phyloP scores from a whole-genome alignment of 441 rosid genomes.

The Erodium moschatum region DNA sequence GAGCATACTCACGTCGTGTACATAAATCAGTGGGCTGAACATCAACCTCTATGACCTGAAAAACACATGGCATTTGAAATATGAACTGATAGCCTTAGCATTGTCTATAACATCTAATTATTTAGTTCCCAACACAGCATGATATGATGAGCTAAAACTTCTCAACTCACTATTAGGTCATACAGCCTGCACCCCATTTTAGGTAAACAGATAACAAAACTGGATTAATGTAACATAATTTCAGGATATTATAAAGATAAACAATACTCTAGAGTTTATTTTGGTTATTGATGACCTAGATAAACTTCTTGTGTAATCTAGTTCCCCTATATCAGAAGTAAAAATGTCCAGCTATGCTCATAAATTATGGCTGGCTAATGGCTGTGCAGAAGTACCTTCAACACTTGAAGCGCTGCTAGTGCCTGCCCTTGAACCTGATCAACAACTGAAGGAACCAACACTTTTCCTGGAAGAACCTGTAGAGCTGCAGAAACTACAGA shows the following conservation, averaged over 20 bases:
- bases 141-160: too few relatives aligned
- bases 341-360: not conserved
- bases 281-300: not conserved
- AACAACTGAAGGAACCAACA: conserved; percentile 64
- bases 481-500: conserved; percentile 52
- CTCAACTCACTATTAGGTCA: too few relatives aligned
- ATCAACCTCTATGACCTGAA: conserved; percentile 79
- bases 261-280: not conserved
- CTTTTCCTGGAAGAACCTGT: conserved; percentile 62
- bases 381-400: conserved; percentile 24
- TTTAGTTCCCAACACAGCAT: too few relatives aligned
- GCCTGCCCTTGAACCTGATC: conserved; percentile 94
- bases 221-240: not conserved
- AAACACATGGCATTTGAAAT: conserved; percentile 10
- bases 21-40: conserved; percentile 67
- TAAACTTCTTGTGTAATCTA: not conserved
- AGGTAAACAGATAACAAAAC: not conserved
- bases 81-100: conserved; percentile 13
- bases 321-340: not conserved
- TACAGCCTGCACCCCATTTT: not conserved
- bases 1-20: conserved; percentile 86
- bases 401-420: conserved; percentile 67
- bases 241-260: not conserved
- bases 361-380: not conserved
- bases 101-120: too few relatives aligned